Evolutionary conservation across 331 rosid genomes (phyloP), one percentile per base, ranked within the genome.

Genomic region (Quercus phellos): DNA sequence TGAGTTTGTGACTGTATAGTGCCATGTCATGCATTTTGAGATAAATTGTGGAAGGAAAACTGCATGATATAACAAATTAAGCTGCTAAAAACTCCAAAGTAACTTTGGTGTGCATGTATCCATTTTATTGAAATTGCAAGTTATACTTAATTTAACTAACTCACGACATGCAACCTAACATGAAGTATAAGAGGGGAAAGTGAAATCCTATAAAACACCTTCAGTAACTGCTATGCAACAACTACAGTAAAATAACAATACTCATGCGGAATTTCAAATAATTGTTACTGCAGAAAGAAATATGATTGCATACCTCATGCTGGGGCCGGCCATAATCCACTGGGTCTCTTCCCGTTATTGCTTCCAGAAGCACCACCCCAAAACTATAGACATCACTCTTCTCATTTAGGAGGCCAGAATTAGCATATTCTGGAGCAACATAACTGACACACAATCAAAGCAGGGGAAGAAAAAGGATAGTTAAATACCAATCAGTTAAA

Each of bases 361-460:
- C 97, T 80, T 93, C 98, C 26, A 93, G 87, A 60, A 93, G 87
- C 80, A 93, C 81, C n/a, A 93, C 98, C 4, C 98, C 98, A 82
- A 87, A 93, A 79, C 98, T 93, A 84, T 93, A 93, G 55, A 93
- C 97, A 77, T 93, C 98, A 63, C 98, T 93, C 84, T 94, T 94
- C 85, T 94, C 98, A n/a, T 90, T 94, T 77, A 94, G 75, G 75
- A 94, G 91, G 59, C 98, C 97, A 56, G 98, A 90, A 81, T 89
- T 94, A 77, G 98, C 98, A 85, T 94, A 94, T 79, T 94, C 98
- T 1, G 97, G 98, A 67, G 98, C 98, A 67, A 94, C 97, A 53
- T 94, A 93, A 79, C 98, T 93, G 92, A 78, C 72, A 21, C 73
- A 76, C 42, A 35, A 80, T 14, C 61, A 73, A 69, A 75, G 56